These are phyloP conservation scores for Pleoardoris graminearum DNA, from an alignment of 2,329 filamentous ascomycete genomes.

Conservation along the genomic window DNA sequence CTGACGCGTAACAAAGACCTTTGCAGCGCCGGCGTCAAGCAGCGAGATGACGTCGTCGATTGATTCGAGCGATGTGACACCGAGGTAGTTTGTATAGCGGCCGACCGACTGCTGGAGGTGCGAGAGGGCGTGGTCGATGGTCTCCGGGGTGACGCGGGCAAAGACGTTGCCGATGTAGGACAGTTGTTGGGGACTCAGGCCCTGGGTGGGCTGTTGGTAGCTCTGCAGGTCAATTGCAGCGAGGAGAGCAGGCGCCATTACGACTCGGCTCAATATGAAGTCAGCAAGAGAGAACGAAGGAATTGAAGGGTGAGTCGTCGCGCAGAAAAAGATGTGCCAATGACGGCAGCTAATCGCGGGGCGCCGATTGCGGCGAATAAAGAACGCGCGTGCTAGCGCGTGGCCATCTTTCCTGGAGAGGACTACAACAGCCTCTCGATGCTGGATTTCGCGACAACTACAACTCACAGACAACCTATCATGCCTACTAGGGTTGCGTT, in stretches of 20 bases:
- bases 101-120: slow-evolving; percentile 63
- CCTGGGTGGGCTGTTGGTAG: slow-evolving; percentile 51
- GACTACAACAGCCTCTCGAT: neutral
- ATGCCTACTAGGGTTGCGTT: no score
- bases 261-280: neutral
- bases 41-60: slow-evolving; percentile 76
- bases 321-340: slow-evolving; percentile 7
- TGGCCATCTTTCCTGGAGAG: neutral
- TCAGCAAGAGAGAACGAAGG: neutral
- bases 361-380: slow-evolving; percentile 3
- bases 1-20: slow-evolving; percentile 76
- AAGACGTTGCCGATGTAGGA: slow-evolving; percentile 64
- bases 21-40: slow-evolving; percentile 81
- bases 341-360: slow-evolving; percentile 6
- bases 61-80: slow-evolving; percentile 70
- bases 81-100: slow-evolving; percentile 68
- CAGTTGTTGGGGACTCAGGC: slow-evolving; percentile 56
- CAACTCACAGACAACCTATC: no score
- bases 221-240: slow-evolving; percentile 53
- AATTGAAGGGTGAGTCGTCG: slow-evolving; percentile 16
- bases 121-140: slow-evolving; percentile 51
- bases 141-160: slow-evolving; percentile 55
- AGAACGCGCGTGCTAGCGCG: neutral
- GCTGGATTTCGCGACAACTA: no score
- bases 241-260: slow-evolving; percentile 51